phyloP scores from a whole-genome alignment of 1,284 basidiomycete species.

The Sanghuangporus weigelae region DNA sequence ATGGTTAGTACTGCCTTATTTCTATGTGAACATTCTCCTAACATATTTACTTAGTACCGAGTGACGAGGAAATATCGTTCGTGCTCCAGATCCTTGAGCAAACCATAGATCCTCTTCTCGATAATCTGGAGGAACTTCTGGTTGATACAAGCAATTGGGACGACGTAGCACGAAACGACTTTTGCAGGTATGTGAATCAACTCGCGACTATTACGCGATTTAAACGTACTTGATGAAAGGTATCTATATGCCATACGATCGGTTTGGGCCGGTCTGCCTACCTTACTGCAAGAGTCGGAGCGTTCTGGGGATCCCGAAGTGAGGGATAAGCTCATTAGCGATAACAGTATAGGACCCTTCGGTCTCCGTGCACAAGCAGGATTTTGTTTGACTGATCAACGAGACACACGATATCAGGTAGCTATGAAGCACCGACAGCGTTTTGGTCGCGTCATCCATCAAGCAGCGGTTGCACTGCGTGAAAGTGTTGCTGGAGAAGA shows the following conservation, averaged over 20 bases:
- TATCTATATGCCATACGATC: conserved; percentile 60
- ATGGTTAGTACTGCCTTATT: conserved; percentile 42
- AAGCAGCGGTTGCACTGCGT: conserved; percentile 64
- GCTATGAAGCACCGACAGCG: conserved; percentile 56
- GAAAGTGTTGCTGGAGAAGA: conserved; percentile 68
- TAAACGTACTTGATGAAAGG: conserved; percentile 31
- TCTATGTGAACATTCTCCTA: not conserved
- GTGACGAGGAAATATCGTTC: conserved; percentile 72
- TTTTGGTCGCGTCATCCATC: conserved; percentile 68
- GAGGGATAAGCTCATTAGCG: conserved; percentile 56
- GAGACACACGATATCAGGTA: conserved; percentile 72
- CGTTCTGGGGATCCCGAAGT: conserved; percentile 50
- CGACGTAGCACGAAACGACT: conserved; percentile 82
- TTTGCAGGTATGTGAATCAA: conserved; percentile 67
- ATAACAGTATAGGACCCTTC: conserved; percentile 58
- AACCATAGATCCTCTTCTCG: conserved; percentile 62
- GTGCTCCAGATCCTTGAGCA: conserved; percentile 74
- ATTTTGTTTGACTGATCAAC: conserved; percentile 68
- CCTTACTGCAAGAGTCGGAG: conserved; percentile 57
- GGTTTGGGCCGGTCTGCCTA: conserved; percentile 70
- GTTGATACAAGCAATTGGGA: conserved; percentile 57
- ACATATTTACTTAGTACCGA: conserved; percentile 48
- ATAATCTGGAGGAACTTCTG: conserved; percentile 64
- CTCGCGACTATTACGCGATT: not conserved
- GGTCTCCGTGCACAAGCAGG: conserved; percentile 62